Conservation (phyloP, 2,329 filamentous ascomycete species). For the Colletotrichum endophyticum region DNA sequence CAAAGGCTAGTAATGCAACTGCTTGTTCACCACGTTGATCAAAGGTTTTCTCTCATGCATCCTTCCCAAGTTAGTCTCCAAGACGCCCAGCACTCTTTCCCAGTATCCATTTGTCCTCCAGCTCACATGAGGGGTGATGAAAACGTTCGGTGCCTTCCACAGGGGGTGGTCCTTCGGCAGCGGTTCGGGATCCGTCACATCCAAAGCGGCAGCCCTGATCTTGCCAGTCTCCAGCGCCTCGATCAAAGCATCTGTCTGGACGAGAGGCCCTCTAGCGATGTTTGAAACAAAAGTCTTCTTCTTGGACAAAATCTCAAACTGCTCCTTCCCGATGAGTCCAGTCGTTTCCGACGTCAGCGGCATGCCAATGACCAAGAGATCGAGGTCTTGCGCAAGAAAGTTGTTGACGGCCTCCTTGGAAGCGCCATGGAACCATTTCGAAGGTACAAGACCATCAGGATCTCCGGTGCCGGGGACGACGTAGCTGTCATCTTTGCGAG, state of each 20-base stretch:
- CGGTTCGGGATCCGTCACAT: constrained; percentile 77
- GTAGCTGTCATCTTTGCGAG: constrained; percentile 61
- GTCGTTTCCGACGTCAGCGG: constrained; percentile 43
- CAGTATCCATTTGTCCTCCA: constrained; percentile 35
- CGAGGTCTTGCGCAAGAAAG: constrained; percentile 47
- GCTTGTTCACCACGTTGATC: constrained; percentile 31
- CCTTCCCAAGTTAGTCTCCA: constrained; percentile 33
- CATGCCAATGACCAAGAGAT: constrained; percentile 46
- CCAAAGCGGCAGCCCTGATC: constrained; percentile 66
- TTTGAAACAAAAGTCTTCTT: constrained; percentile 66
- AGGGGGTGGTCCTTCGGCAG: constrained; percentile 67
- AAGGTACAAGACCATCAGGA: constrained; percentile 43
- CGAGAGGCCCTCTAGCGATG: constrained; percentile 60
- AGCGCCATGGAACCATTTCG: constrained; percentile 46
- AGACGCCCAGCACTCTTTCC: constrained; percentile 27
- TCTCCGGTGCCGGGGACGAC: constrained; percentile 67
- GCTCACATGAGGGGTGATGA: constrained; percentile 53
- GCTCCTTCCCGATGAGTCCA: constrained; percentile 45
- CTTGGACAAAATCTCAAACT: constrained; percentile 44
- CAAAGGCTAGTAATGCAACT: constrained; percentile 24
- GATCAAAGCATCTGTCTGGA: constrained; percentile 56
- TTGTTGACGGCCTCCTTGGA: constrained; percentile 37
- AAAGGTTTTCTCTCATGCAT: constrained; percentile 29
- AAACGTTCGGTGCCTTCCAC: constrained; percentile 68
- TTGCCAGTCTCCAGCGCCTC: constrained; percentile 50